Evolutionary conservation across 1,139 yeast genomes (phyloP), one percentile per base, ranked within the genome.

Genomic region (Taphrina populina): DNA sequence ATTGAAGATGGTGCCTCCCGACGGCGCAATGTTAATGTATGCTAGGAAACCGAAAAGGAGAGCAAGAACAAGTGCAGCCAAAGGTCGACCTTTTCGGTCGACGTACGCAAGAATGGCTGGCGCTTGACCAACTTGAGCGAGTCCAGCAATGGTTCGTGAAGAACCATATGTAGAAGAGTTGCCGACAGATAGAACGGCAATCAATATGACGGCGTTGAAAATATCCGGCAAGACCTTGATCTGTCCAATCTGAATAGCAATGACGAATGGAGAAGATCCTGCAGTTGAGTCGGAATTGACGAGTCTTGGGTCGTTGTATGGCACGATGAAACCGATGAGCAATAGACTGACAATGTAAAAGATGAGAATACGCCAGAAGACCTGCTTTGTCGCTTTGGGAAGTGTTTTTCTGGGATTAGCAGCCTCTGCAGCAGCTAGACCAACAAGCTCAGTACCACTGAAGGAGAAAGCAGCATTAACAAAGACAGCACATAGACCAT

Each of bases 401-500:
- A 80, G 76, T 43, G 83, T 74, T 68, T 72, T 73, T 67, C 82
- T 75, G 56, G 92, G 92, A 67, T 83, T 79, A 35, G 75, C 74
- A 43, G 92, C 81, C 70, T 85, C 94, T 32, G 82, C 82, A 24
- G 81, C 79, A 23, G 95, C 90, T 60, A 88, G 76, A 59, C 95
- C 95, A 61, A 84, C 83, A 65, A 84, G 75, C 72, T 87, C 95
- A 58, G 85, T 80, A 63, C 95, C 94, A 56, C 88, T 88, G 64
- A 85, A 86, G 1, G 95, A 83, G 71, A 88, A 88, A 1, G 96
- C 95, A 24, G 96, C 95, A 36, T 84, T 81, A 56, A 88, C 85
- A 66, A 90, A 83, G 53, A 84, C 84, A 29, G 86, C 73, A 67
- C 90, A 80, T 41, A 87, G 80, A 65, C 96, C 96, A 68, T 88